A percentile compares a stretch with the other conserved stretches of the same genome.
Conservation (phyloP, 176 grass and related monocot species). For the Raddia distichophylla region DNA sequence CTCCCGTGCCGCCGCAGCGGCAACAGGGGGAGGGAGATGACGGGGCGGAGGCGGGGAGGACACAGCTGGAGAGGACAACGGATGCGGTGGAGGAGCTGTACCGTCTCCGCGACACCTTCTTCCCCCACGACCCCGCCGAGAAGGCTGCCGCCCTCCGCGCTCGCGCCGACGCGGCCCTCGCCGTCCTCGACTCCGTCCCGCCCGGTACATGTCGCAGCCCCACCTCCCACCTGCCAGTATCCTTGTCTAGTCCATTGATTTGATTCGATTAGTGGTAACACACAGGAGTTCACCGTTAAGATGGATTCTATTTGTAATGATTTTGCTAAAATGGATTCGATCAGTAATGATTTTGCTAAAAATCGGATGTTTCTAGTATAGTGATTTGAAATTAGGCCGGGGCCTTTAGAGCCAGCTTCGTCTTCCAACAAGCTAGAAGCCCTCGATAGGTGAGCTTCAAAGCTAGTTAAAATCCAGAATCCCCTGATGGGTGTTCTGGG, state of each 20-base stretch:
- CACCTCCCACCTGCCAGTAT: neutral
- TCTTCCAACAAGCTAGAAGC: no score
- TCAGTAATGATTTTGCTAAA: neutral
- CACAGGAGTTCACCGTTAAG: neutral
- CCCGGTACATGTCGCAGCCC: constrained; percentile 36
- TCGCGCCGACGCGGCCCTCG: constrained; percentile 53
- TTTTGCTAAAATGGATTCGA: neutral
- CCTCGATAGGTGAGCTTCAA: no score
- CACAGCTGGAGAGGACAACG: constrained; percentile 39
- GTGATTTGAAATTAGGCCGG: neutral
- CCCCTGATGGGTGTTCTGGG: no score
- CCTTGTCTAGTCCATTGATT: neutral
- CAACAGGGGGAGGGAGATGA: neutral
- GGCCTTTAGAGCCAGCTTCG: no score
- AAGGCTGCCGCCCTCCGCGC: constrained; percentile 64
- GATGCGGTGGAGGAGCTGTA: constrained; percentile 68
- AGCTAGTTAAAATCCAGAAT: no score
- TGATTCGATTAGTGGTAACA: neutral
- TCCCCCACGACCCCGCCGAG: constrained; percentile 62
- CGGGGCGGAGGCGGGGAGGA: neutral
- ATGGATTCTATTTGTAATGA: neutral
- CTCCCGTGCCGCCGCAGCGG: neutral
- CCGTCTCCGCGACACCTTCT: constrained; percentile 79
- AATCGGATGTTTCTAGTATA: neutral
- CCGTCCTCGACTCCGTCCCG: constrained; percentile 60